Conservation (phyloP, 495 filamentous ascomycete species). For the Xylaria nigripes region DNA sequence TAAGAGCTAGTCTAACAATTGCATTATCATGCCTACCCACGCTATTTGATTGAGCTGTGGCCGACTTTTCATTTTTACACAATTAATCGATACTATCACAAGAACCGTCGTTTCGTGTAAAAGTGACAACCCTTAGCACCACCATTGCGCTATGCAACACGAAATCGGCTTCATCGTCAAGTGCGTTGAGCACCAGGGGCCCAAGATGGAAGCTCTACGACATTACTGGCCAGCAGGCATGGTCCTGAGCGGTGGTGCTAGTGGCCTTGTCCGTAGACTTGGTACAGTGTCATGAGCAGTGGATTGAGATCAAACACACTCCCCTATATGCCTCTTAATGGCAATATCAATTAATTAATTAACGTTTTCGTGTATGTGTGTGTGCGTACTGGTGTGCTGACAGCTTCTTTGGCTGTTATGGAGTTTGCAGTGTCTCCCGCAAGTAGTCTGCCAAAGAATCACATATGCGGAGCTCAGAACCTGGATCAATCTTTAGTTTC, state of each 20-base stretch:
- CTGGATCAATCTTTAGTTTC: slow-evolving; percentile 1
- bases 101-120: neutral
- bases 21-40: neutral
- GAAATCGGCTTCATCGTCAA: neutral
- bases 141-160: neutral
- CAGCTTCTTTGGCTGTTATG: neutral
- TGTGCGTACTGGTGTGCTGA: too few species aligned
- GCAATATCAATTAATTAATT: neutral
- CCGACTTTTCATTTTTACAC: neutral
- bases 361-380: neutral
- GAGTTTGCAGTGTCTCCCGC: neutral
- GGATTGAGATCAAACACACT: neutral
- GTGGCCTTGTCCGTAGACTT: neutral
- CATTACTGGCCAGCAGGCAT: neutral
- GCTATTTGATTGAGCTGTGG: neutral
- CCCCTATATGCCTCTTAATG: neutral
- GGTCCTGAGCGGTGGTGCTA: neutral
- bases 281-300: neutral
- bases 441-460: neutral
- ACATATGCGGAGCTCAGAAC: neutral
- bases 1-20: neutral
- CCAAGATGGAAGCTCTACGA: neutral
- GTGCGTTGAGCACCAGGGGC: neutral
- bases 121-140: neutral
- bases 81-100: neutral